Conservation (phyloP, 345 rosid genomes). For the Abelmoschus esculentus region DNA sequence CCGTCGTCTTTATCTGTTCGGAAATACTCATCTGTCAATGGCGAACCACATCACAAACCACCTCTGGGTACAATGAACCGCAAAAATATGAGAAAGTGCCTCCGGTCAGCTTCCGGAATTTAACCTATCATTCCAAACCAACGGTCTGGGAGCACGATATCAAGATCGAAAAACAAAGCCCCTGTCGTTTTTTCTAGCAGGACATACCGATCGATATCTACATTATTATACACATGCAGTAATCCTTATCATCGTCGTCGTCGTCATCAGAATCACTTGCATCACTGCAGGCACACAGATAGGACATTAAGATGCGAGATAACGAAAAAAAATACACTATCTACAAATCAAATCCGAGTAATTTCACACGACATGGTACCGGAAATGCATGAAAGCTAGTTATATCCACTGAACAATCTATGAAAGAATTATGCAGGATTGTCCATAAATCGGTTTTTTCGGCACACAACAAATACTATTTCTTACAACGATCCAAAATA, state of each 20-base stretch:
- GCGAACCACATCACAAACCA: too few species aligned
- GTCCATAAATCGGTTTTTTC: background rate
- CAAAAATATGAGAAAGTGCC: conserved; percentile 7
- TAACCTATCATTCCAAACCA: conserved; percentile 17
- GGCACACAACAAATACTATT: background rate
- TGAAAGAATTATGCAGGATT: background rate
- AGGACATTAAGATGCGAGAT: conserved; percentile 5
- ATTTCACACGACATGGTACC: too few species aligned
- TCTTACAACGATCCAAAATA: background rate
- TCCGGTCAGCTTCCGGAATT: conserved; percentile 14
- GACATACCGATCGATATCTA: conserved; percentile 22
- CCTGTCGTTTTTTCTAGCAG: conserved; percentile 1
- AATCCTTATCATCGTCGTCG: conserved; percentile 36
- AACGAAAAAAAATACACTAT: background rate
- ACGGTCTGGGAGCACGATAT: conserved; percentile 9
- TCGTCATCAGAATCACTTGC: conserved; percentile 77
- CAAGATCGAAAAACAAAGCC: conserved; percentile 9
- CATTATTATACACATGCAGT: conserved; percentile 86
- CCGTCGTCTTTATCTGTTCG: conserved; percentile 5
- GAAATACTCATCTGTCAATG: background rate
- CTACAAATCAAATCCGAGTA: background rate
- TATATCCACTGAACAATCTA: background rate
- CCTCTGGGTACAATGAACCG: too few species aligned
- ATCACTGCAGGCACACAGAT: conserved; percentile 54
- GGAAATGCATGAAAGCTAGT: background rate